Percentiles rank a stretch among this genome's conserved stretches.
These are phyloP conservation scores for Camptophora hylomeconis DNA, from an alignment of 2,329 filamentous ascomycete genomes.

Conservation along the genomic window DNA sequence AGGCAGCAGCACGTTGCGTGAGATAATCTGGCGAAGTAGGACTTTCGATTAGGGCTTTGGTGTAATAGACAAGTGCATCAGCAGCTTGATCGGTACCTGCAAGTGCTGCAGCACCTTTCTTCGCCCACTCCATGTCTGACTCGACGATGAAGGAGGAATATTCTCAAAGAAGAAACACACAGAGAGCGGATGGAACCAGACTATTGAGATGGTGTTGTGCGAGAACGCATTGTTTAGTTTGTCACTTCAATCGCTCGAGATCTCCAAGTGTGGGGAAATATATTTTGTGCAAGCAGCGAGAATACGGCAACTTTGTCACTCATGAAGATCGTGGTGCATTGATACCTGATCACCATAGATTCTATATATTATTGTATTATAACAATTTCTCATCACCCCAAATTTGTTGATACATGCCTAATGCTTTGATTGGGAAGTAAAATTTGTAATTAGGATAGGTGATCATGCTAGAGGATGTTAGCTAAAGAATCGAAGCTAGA, in stretches of 20 bases:
- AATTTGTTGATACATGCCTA: slow-evolving; percentile 72
- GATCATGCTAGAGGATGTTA: slow-evolving; percentile 55
- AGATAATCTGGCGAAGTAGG: slow-evolving; percentile 65
- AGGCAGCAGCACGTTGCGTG: slow-evolving; percentile 67
- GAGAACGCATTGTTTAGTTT: too few species aligned
- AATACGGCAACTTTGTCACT: too few species aligned
- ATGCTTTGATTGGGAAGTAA: slow-evolving; percentile 81
- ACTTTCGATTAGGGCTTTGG: slow-evolving; percentile 47
- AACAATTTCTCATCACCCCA: slow-evolving; percentile 52
- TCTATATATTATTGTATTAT: too few species aligned
- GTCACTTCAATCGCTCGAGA: too few species aligned
- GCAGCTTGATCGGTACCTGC: slow-evolving; percentile 50
- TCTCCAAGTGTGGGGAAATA: too few species aligned
- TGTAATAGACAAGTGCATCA: slow-evolving; percentile 55
- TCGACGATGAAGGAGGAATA: too few species aligned
- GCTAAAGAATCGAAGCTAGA: slow-evolving; percentile 11
- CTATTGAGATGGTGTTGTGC: too few species aligned
- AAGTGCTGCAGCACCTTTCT: slow-evolving; percentile 48
- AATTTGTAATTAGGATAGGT: slow-evolving; percentile 99
- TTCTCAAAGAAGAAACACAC: too few species aligned
- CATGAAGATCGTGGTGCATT: too few species aligned
- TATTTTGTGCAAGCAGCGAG: too few species aligned
- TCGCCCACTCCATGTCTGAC: slow-evolving; percentile 41
- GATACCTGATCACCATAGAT: too few species aligned
- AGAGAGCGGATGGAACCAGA: too few species aligned